These are phyloP conservation scores for Tanacetum coccineum DNA, from an alignment of 129 eudicot species.

Conservation along the genomic window DNA sequence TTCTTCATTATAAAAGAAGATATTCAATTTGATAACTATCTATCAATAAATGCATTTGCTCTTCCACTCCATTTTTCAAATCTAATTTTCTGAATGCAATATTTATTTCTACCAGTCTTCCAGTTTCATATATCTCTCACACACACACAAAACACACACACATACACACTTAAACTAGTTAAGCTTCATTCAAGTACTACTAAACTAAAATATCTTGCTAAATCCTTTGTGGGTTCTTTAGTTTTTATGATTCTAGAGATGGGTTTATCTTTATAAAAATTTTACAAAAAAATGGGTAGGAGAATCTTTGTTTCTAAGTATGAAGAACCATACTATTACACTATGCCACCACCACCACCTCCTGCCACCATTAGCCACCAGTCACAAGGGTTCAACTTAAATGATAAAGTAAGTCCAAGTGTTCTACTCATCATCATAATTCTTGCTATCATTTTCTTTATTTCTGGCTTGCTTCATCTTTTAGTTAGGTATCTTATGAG, in stretches of 20 bases:
- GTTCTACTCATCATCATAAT: slow-evolving; percentile 63
- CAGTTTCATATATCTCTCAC: slow-evolving; percentile 7
- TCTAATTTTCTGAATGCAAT: slow-evolving; percentile 21
- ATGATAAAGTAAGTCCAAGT: slow-evolving; percentile 68
- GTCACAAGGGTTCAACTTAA: slow-evolving; percentile 43
- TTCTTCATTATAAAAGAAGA: slow-evolving; percentile 9
- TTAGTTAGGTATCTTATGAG: slow-evolving; percentile 57
- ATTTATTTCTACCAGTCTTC: slow-evolving; percentile 22
- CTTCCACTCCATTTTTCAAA: slow-evolving; percentile 20
- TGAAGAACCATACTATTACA: slow-evolving; percentile 25
- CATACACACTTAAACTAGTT: neutral
- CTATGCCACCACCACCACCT: slow-evolving; percentile 29
- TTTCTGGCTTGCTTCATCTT: slow-evolving; percentile 79
- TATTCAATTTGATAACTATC: slow-evolving; percentile 23
- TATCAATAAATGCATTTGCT: slow-evolving; percentile 23
- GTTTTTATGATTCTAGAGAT: neutral
- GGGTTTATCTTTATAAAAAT: neutral
- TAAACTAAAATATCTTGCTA: slow-evolving; percentile 14
- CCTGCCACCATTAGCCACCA: slow-evolving; percentile 13
- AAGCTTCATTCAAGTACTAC: slow-evolving; percentile 8
- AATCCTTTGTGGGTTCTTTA: slow-evolving; percentile 12
- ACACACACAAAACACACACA: neutral
- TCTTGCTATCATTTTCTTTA: slow-evolving; percentile 61
- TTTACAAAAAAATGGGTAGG: slow-evolving; percentile 5
- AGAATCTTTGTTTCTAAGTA: slow-evolving; percentile 22